Percentiles rank a stretch among this genome's conserved stretches.
phyloP scores from a whole-genome alignment of 2,329 filamentous ascomycete species.

The Fusarium pseudonygamai region DNA sequence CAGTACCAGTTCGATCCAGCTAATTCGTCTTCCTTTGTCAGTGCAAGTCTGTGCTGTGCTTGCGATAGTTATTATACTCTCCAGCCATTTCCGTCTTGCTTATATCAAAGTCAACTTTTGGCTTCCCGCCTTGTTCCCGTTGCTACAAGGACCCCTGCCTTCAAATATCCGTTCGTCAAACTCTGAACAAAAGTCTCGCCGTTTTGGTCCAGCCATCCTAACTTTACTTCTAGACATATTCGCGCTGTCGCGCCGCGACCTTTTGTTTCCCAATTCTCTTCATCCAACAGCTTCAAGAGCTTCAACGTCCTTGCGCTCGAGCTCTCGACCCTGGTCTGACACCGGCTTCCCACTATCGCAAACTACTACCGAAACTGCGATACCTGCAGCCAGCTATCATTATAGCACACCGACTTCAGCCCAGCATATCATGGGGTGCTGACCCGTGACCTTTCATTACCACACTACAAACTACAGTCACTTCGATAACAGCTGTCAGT shows the following conservation, averaged over 20 bases:
- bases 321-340: conserved; percentile 30
- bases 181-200: conserved; percentile 9
- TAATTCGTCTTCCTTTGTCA: conserved; percentile 21
- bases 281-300: conserved; percentile 1
- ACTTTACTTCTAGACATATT: conserved; percentile 27
- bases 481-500: conserved; percentile 23
- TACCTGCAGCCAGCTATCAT: conserved; percentile 34
- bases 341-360: conserved; percentile 38
- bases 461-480: conserved; percentile 23
- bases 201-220: conserved; percentile 13
- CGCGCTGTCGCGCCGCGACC: conserved; percentile 11
- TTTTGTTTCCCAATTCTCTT: conserved; percentile 5
- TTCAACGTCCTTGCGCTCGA: conserved; percentile 16
- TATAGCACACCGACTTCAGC: conserved; percentile 37
- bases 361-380: conserved; percentile 36
- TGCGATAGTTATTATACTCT: conserved; percentile 12
- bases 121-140: conserved; percentile 33
- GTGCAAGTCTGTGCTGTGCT: conserved; percentile 39
- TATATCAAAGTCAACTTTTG: conserved; percentile 7
- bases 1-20: conserved; percentile 18
- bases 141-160: conserved; percentile 20
- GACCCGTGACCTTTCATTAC: conserved; percentile 36
- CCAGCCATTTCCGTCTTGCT: conserved; percentile 13
- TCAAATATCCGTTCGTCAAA: conserved; percentile 19
- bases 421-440: conserved; percentile 40